Base-by-base conservation (phyloP, 2,329 filamentous ascomycete genomes). In the Verticillium klebahnii region DNA sequence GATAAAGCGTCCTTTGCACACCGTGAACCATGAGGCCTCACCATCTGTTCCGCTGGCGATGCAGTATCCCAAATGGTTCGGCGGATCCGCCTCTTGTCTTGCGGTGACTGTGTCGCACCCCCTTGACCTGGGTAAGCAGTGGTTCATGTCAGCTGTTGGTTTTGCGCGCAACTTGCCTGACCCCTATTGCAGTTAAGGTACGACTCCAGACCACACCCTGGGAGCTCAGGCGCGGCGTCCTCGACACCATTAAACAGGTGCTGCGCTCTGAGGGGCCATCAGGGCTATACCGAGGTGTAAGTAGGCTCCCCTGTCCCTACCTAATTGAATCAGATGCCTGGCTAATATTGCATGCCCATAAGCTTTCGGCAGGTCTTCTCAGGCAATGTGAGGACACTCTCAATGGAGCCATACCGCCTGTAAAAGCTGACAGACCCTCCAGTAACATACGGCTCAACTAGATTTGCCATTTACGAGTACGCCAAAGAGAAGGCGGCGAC, bases 41-140 rank as follows among this genome's bases (percentile, higher is more conserved):
- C 6, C 14, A 15, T 5, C 15, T 40, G 14, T 17, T 17, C 17
- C 37, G 5, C 14, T 7, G 37, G 15, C 37, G 17, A n/a, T 40
- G 37, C 37, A 40, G 37, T 58, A 58, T 37, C 56, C 56, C 7
- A 39, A 37, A 58, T 58, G 56, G 56, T 40, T 58, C 23, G 56
- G 56, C 14, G 56, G 56, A 23, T 58, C 56, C 7, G 56, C 56
- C 14, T 58, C 56, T 29, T 58, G 56, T 17, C 34, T 58, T 40
- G 56, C 56, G 17, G 56, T 58, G 15, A 19, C 31, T 36, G 56
- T 40, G 17, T 58, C 56, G 5, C 56, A 58, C 36, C 56, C 56
- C 19, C 11, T 58, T 8, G 56, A 58, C n/a, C 23, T 58, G 19
- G 36, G 56, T 58, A 40, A 12, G 56, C 19, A 15, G 6, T 40